phyloP scores from a whole-genome alignment of 441 rosid genomes.

The Gossypium gossypioides region DNA sequence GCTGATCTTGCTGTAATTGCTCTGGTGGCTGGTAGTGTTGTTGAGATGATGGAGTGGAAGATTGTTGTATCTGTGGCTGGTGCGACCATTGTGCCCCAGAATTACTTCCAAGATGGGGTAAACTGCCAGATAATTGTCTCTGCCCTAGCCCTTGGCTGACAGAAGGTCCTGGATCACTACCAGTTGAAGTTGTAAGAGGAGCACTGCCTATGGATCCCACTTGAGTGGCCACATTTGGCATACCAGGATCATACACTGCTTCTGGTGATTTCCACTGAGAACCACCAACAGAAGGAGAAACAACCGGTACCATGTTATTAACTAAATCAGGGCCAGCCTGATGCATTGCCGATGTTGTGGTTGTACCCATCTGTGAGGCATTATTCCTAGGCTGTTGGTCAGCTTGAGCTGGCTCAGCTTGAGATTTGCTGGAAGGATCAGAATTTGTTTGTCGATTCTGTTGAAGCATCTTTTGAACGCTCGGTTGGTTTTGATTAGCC shows the following conservation, averaged over 20 bases:
- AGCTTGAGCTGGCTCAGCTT: constrained; percentile 38
- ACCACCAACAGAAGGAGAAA: constrained; percentile 9
- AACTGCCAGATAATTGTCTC: constrained; percentile 48
- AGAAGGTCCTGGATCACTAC: constrained; percentile 42
- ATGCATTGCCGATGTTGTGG: constrained; percentile 30
- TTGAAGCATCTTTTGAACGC: constrained; percentile 51
- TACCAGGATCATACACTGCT: constrained; percentile 33
- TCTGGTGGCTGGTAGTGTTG: constrained; percentile 47
- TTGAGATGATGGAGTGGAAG: constrained; percentile 34
- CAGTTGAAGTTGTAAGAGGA: constrained; percentile 33
- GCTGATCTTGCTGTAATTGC: constrained; percentile 45
- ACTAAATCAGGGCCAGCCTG: constrained; percentile 45
- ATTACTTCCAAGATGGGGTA: constrained; percentile 34
- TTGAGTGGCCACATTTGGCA: constrained; percentile 35
- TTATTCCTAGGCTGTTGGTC: constrained; percentile 37
- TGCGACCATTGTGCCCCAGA: constrained; percentile 44
- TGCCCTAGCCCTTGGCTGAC: constrained; percentile 46
- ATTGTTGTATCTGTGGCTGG: constrained; percentile 34
- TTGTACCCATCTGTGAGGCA: constrained; percentile 30
- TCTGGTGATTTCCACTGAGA: constrained; percentile 57
- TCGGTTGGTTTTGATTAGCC: constrained; percentile 41
- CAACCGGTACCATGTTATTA: constrained; percentile 21
- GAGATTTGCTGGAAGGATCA: constrained; percentile 48
- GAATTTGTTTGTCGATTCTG: constrained; percentile 45
- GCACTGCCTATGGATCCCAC: constrained; percentile 32